Percentiles rank a stretch among this genome's conserved stretches.
These are phyloP conservation scores for Nothophaeocryptopus gaeumannii DNA, from an alignment of 2,329 filamentous ascomycete genomes.

Conservation along the genomic window DNA sequence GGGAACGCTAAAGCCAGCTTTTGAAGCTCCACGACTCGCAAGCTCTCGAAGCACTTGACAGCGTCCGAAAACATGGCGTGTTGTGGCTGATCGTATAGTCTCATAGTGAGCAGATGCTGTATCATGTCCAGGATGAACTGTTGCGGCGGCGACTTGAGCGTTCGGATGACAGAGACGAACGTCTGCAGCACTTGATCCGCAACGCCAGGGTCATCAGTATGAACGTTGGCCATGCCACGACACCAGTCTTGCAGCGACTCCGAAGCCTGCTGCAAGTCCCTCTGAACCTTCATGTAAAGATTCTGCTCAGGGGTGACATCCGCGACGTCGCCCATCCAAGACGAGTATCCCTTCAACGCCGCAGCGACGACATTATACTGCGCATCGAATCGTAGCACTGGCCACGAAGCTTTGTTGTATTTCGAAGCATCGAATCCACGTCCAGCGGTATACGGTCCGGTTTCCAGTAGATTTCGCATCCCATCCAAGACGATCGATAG, in stretches of 20 bases:
- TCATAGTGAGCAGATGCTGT: conserved; percentile 84
- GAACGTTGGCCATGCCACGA: conserved; percentile 65
- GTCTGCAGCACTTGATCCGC: conserved; percentile 32
- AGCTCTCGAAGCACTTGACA: conserved; percentile 80
- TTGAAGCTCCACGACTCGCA: conserved; percentile 84
- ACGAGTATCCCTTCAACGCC: conserved; percentile 81
- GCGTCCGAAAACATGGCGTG: conserved; percentile 77
- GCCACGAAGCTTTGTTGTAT: conserved; percentile 64
- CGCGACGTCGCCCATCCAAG: conserved; percentile 59
- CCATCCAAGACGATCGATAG: conserved; percentile 81
- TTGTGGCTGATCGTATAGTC: conserved; percentile 68
- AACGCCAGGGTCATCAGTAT: conserved; percentile 56
- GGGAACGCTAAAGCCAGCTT: conserved; percentile 86
- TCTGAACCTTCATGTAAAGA: conserved; percentile 51
- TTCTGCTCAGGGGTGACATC: conserved; percentile 46
- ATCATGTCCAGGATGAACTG: conserved; percentile 81
- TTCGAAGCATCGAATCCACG: conserved; percentile 57
- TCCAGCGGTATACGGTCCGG: conserved; percentile 66
- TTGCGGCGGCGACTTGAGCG: conserved; percentile 25
- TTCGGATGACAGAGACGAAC: conserved; percentile 31
- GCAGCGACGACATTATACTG: conserved; percentile 88
- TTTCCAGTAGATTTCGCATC: conserved; percentile 69
- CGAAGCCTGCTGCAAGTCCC: conserved; percentile 54
- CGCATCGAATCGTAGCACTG: conserved; percentile 78
- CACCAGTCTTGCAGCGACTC: conserved; percentile 61